phyloP scores from a whole-genome alignment of 2,329 filamentous ascomycete genomes.

The Microascus cirrosus region DNA sequence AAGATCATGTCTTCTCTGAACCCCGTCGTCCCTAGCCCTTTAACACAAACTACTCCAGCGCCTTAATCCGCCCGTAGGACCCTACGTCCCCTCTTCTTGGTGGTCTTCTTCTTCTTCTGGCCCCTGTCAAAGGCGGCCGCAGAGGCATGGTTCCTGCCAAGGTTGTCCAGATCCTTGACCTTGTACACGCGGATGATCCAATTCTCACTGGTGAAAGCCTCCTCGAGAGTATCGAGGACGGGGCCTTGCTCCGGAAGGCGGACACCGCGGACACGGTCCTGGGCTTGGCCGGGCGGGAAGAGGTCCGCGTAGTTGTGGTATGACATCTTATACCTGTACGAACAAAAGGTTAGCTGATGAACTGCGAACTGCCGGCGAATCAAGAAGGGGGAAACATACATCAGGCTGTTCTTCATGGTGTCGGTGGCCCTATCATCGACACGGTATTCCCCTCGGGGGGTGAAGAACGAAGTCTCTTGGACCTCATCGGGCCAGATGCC shows the following conservation, averaged over 20 bases:
- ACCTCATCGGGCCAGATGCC: conserved; percentile 99
- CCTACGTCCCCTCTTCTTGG: conserved; percentile 62
- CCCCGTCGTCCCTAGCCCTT: background rate
- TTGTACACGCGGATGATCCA: conserved; percentile 99
- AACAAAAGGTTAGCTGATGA: conserved; percentile 8
- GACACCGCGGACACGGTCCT: conserved; percentile 77
- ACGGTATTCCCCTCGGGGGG: conserved; percentile 81
- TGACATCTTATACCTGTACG: conserved; percentile 98
- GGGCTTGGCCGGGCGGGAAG: conserved; percentile 83
- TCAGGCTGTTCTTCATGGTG: conserved; percentile 98
- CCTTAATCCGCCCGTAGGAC: conserved; percentile 59
- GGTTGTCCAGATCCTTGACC: conserved; percentile 96
- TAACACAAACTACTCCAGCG: background rate
- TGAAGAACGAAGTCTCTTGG: conserved; percentile 95
- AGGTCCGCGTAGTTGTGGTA: conserved; percentile 95
- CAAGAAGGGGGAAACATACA: conserved; percentile 52
- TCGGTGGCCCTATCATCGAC: conserved; percentile 90
- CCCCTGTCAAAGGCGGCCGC: conserved; percentile 63
- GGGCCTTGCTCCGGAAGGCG: conserved; percentile 77
- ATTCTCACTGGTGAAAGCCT: conserved; percentile 98
- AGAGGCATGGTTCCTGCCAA: conserved; percentile 74
- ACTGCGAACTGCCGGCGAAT: background rate
- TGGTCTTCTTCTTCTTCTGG: conserved; percentile 71
- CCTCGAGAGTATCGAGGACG: conserved; percentile 78
- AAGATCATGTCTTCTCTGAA: background rate